phyloP scores from a whole-genome alignment of 306 rosid species.

The Glycine tomentella region DNA sequence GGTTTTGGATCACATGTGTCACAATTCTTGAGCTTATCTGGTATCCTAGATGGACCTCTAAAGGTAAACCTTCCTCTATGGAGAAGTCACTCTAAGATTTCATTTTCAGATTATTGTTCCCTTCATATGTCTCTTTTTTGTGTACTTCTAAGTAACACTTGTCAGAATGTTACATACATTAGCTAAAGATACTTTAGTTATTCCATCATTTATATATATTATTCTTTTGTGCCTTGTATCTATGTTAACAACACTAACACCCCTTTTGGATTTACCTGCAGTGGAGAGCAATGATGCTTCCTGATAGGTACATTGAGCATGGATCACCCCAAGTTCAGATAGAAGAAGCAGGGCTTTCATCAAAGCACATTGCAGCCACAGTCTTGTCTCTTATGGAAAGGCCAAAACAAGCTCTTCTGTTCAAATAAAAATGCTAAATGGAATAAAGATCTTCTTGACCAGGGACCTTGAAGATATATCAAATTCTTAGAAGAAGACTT shows the following conservation, averaged over 20 bases:
- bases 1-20: slow-evolving; percentile 97
- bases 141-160: not conserved
- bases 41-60: slow-evolving; percentile 79
- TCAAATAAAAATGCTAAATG: slow-evolving; percentile 49
- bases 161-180: no score
- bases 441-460: slow-evolving; percentile 41
- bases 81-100: not conserved
- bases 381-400: slow-evolving; percentile 72
- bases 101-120: not conserved
- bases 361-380: slow-evolving; percentile 78
- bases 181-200: no score
- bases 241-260: not conserved
- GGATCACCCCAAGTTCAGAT: slow-evolving; percentile 78
- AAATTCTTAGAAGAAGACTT: not conserved
- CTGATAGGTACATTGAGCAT: slow-evolving; percentile 91
- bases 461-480: slow-evolving; percentile 28
- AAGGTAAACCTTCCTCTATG: slow-evolving; percentile 65
- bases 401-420: slow-evolving; percentile 75
- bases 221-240: no score
- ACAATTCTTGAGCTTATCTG: slow-evolving; percentile 75
- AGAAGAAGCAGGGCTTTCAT: slow-evolving; percentile 80
- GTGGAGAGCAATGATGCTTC: slow-evolving; percentile 92
- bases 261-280: slow-evolving; percentile 46
- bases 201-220: no score
- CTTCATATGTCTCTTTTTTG: slow-evolving; percentile 1